Evolutionary conservation across 2,329 filamentous ascomycete species (phyloP).

Genomic region (Xylaria sp.): DNA sequence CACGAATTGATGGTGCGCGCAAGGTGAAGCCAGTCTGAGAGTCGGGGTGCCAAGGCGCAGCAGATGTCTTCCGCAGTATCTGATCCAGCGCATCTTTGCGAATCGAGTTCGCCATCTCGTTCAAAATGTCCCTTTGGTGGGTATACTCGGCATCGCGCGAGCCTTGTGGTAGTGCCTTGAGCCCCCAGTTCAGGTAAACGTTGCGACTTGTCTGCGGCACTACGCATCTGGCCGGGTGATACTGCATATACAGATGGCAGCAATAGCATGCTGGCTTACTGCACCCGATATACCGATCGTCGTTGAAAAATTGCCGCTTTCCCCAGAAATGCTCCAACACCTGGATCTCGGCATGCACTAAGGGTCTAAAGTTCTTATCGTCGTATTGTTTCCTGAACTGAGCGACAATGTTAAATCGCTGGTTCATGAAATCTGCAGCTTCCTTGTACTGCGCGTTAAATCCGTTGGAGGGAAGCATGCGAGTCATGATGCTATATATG

Average conservation of each 20-base stretch:
- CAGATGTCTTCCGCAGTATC: slow-evolving; percentile 35
- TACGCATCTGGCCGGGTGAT: slow-evolving; percentile 52
- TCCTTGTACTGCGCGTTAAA: slow-evolving; percentile 31
- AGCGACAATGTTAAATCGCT: slow-evolving; percentile 41
- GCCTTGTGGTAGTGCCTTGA: slow-evolving; percentile 36
- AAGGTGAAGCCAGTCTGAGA: slow-evolving; percentile 44
- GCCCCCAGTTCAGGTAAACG: slow-evolving; percentile 56
- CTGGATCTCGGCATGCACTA: slow-evolving; percentile 60
- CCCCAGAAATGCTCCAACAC: slow-evolving; percentile 60
- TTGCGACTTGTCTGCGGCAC: slow-evolving; percentile 55
- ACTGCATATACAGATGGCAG: slow-evolving; percentile 58
- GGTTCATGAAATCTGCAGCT: slow-evolving; percentile 46
- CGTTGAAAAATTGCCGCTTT: slow-evolving; percentile 50
- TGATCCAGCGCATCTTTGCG: slow-evolving; percentile 43
- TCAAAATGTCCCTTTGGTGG: slow-evolving; percentile 43
- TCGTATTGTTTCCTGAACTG: slow-evolving; percentile 46
- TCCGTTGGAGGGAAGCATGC: slow-evolving; percentile 47
- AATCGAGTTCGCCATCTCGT: slow-evolving; percentile 43
- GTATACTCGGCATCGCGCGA: slow-evolving; percentile 29
- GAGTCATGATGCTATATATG: slow-evolving; percentile 48
- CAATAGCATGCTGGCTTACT: slow-evolving; percentile 65
- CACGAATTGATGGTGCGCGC: not conserved
- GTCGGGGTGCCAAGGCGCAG: slow-evolving; percentile 39
- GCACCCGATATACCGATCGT: slow-evolving; percentile 60
- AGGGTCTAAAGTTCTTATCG: slow-evolving; percentile 44